Percentiles rank a stretch among this genome's conserved stretches.
phyloP scores from a whole-genome alignment of 306 rosid species.

The Leucaena leucocephala region DNA sequence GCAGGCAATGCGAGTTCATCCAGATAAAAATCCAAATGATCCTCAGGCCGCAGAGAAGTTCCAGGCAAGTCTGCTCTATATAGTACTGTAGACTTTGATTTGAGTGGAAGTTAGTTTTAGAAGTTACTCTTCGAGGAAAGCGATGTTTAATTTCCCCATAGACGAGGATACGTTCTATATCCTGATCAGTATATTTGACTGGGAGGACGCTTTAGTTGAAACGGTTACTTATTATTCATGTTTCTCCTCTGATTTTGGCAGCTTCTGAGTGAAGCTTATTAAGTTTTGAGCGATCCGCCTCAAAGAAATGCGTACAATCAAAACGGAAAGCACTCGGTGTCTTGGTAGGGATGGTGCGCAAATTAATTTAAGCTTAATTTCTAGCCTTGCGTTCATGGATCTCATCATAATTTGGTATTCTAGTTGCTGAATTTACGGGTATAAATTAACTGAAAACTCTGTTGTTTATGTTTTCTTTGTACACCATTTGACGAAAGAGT shows the following conservation, averaged over 20 bases:
- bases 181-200: background rate
- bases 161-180: background rate
- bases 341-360: constrained; percentile 51
- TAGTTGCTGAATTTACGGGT: background rate
- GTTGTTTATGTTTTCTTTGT: background rate
- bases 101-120: background rate
- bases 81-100: background rate
- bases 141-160: background rate
- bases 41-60: constrained; percentile 86
- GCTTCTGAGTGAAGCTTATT: constrained; percentile 91
- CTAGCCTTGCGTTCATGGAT: background rate
- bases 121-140: background rate
- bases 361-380: background rate
- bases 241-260: constrained; percentile 29
- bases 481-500: constrained; percentile 1
- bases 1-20: constrained; percentile 97
- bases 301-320: constrained; percentile 77
- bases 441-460: constrained; percentile 1
- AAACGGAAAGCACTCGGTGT: constrained; percentile 75
- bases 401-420: background rate
- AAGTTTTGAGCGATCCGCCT: constrained; percentile 81
- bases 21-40: constrained; percentile 87
- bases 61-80: constrained; percentile 49
- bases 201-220: constrained; percentile 1
- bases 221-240: background rate